A percentile compares a stretch with the other conserved stretches of the same genome.
These are phyloP conservation scores for Aspergillus spinulosporus DNA, from an alignment of 2,329 filamentous ascomycete species.

Conservation along the genomic window DNA sequence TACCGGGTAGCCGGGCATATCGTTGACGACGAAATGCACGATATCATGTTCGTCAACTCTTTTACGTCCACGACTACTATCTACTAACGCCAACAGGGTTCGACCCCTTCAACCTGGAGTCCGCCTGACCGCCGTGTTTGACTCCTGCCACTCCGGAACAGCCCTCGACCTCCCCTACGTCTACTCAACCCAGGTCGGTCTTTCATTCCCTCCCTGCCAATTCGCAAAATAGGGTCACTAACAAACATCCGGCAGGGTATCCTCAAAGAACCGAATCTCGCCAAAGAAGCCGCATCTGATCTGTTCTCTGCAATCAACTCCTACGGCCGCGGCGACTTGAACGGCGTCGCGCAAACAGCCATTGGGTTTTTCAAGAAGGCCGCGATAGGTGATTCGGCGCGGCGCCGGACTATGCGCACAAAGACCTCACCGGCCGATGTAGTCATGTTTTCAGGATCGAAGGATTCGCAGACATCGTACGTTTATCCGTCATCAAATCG, in stretches of 20 bases:
- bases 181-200: slow-evolving; percentile 59
- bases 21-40: slow-evolving; percentile 76
- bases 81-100: slow-evolving; percentile 49
- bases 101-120: slow-evolving; percentile 78
- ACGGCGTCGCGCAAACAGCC: slow-evolving; percentile 75
- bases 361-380: slow-evolving; percentile 86
- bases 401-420: slow-evolving; percentile 77
- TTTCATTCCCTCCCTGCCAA: neutral
- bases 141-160: slow-evolving; percentile 67
- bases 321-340: slow-evolving; percentile 80
- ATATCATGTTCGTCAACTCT: slow-evolving; percentile 53
- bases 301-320: slow-evolving; percentile 66
- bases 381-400: slow-evolving; percentile 72
- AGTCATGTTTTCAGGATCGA: slow-evolving; percentile 95
- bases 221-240: neutral
- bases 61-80: too few species aligned
- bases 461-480: slow-evolving; percentile 78
- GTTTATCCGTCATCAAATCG: slow-evolving; percentile 6
- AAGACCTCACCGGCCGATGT: slow-evolving; percentile 95
- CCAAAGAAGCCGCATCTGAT: slow-evolving; percentile 66
- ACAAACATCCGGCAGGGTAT: slow-evolving; percentile 45
- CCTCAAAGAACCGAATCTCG: slow-evolving; percentile 67
- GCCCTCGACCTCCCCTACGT: slow-evolving; percentile 68
- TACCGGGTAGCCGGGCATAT: slow-evolving; percentile 68
- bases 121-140: slow-evolving; percentile 69